phyloP scores from a whole-genome alignment of 148 eudicot genomes.

The Cornus suecica region DNA sequence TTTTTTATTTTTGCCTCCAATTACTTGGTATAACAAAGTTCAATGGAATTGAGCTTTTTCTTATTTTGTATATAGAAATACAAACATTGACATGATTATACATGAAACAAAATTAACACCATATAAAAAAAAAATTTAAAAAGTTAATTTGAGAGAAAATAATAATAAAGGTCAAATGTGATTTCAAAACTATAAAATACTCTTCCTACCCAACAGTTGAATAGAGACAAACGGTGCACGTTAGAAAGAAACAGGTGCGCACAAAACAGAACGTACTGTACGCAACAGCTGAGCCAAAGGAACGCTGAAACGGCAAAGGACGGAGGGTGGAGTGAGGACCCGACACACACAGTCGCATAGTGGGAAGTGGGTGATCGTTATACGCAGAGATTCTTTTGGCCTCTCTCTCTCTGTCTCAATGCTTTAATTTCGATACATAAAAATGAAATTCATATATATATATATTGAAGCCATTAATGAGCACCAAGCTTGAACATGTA shows the following conservation, averaged over 20 bases:
- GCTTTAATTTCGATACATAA: background rate
- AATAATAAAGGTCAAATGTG: too few species aligned
- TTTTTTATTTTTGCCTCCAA: too few species aligned
- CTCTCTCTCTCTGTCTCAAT: too few species aligned
- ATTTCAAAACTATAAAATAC: too few species aligned
- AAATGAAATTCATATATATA: too few species aligned
- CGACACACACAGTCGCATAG: background rate
- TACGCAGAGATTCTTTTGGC: constrained; percentile 5
- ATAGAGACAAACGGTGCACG: background rate
- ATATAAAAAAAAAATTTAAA: too few species aligned
- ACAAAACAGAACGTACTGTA: constrained; percentile 10
- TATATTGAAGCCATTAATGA: background rate
- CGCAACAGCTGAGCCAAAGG: constrained; percentile 3
- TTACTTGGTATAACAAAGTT: too few species aligned
- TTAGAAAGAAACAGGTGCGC: background rate
- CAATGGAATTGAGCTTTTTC: too few species aligned
- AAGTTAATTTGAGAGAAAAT: too few species aligned
- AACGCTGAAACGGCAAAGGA: background rate
- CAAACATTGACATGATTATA: too few species aligned
- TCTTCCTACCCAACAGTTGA: background rate
- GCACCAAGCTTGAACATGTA: background rate
- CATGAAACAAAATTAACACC: too few species aligned
- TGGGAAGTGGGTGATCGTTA: constrained; percentile 6
- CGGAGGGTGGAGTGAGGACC: background rate
- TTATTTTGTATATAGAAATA: too few species aligned